phyloP scores from a whole-genome alignment of 495 filamentous ascomycete species.

The Aspergillus wentii region DNA sequence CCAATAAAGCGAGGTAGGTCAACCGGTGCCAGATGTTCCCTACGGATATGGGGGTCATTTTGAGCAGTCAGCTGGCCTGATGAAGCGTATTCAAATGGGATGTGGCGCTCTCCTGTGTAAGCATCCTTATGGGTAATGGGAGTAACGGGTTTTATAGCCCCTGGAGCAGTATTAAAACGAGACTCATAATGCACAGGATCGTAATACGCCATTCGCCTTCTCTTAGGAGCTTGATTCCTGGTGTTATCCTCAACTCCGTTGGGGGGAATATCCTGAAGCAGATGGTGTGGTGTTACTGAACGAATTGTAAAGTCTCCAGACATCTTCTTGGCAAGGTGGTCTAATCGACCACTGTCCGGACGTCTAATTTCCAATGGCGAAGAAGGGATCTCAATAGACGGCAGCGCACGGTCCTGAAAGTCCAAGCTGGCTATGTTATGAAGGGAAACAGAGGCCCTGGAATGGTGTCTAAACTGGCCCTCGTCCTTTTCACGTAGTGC shows the following conservation, averaged over 20 bases:
- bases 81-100: conserved; percentile 13
- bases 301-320: conserved; percentile 23
- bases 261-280: conserved; percentile 9
- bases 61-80: conserved; percentile 12
- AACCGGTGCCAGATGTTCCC: conserved; percentile 13
- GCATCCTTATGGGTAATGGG: conserved; percentile 1
- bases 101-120: conserved; percentile 14
- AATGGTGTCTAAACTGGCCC: conserved; percentile 12
- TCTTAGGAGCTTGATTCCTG: conserved; percentile 23
- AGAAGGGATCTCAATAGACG: conserved; percentile 35
- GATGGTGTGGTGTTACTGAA: conserved; percentile 27
- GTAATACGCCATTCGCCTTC: conserved; percentile 27
- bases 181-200: conserved; percentile 7
- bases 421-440: conserved; percentile 13
- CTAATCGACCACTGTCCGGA: conserved; percentile 22
- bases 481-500: conserved; percentile 14
- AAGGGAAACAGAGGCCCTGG: conserved; percentile 11
- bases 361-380: conserved; percentile 22
- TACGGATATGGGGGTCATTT: conserved; percentile 18
- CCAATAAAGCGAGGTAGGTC: conserved; percentile 14
- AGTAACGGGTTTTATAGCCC: conserved; percentile 3
- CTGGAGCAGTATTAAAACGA: conserved; percentile 7
- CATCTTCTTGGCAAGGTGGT: conserved; percentile 29
- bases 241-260: conserved; percentile 10
- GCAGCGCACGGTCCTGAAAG: conserved; percentile 29